Base-by-base conservation (phyloP, 257 asterid species). In the Lithospermum erythrorhizon region DNA sequence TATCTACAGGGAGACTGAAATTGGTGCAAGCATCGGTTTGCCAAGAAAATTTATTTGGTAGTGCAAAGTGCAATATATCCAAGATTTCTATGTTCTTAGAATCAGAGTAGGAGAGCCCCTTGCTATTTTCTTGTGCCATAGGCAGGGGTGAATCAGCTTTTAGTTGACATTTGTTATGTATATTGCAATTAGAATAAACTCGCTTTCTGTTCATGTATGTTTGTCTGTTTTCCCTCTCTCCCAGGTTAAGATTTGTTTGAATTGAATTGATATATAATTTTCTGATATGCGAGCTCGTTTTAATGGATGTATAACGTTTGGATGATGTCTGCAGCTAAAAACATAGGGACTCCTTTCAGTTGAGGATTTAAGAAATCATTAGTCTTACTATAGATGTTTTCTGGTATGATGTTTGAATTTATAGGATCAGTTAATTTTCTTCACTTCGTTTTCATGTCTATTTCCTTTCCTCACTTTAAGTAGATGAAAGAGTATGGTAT, bases 1-100 rank as follows among this genome's bases (percentile, higher is more conserved):
- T 90, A 90, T 81, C 62, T 81, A 69, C 96, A 87, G 64, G 94
- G 95, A 35, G 95, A 87, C 57, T 77, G 21, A 71, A 63, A 9
- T 27, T 63, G 62, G 19, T 35, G 59, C 21, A 54, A 57, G 55
- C 9, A 47, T 2, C 53, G 41, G 41, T 7, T 16, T 41, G 45
- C 48, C 22, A n/a, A 49, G 29, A 6, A 25, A 64, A 72, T 63
- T 63, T 24, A 37, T 25, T 59, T n/a, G 56, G 25, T 20, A 24
- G 51, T 29, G 32, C 59, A 49, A 58, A 24, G 51, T 29, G 32
- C 55, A 55, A 58, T 48, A 45, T 21, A 56, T 48, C 32, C 61
- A 35, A 47, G 37, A 53, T 64, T 35, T 52, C 53, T 2, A 29
- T 23, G 53, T 66, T 62, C 63, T 58, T 61, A 56, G 32, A 41